Evolutionary conservation across 2,329 filamentous ascomycete genomes (phyloP).

Genomic region (Corniculantispora saksenae): DNA sequence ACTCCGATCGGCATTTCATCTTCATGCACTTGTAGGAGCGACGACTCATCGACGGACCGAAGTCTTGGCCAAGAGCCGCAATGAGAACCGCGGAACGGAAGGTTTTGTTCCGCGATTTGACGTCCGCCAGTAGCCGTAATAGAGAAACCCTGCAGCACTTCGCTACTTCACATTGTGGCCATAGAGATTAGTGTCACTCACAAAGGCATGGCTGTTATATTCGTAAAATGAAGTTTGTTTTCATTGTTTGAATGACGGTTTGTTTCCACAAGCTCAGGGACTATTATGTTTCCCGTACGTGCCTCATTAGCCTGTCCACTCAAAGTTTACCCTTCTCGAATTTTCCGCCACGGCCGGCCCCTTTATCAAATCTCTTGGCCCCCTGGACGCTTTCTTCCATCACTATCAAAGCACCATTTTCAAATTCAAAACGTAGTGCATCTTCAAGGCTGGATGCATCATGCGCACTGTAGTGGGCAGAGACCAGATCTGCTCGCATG

Average conservation of each 20-base stretch:
- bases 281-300: no score
- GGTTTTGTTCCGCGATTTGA: not conserved
- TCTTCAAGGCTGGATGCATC: constrained; percentile 50
- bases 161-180: no score
- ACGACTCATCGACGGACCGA: not conserved
- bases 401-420: constrained; percentile 44
- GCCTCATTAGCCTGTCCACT: no score
- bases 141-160: no score
- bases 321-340: constrained; percentile 15
- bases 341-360: constrained; percentile 13
- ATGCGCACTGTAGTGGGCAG: constrained; percentile 52
- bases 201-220: no score
- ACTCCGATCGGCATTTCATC: not conserved
- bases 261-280: no score
- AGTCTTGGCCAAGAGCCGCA: not conserved
- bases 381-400: constrained; percentile 40
- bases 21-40: not conserved
- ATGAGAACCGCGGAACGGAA: not conserved
- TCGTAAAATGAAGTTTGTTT: no score
- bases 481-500: constrained; percentile 51
- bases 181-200: no score
- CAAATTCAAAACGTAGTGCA: constrained; percentile 50
- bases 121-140: not conserved
- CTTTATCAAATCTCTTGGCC: constrained; percentile 22
- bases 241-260: no score